phyloP scores from a whole-genome alignment of 371 early-diverging fungal genomes.

The Lichtheimia corymbifera region DNA sequence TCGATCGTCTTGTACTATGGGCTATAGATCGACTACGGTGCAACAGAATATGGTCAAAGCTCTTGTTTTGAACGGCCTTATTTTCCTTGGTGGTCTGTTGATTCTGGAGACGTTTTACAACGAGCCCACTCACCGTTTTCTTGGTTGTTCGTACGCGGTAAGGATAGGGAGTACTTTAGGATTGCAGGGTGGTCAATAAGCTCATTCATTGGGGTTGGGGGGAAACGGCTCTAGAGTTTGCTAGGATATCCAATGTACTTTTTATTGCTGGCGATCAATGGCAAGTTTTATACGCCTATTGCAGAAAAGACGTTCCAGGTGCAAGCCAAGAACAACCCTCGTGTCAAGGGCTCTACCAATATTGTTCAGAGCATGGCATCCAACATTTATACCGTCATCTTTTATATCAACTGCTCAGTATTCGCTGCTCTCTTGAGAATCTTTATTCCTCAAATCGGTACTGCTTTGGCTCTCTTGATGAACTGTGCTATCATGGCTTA shows the following conservation, averaged over 20 bases:
- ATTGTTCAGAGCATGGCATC: conserved; percentile 26
- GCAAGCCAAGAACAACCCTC: conserved; percentile 21
- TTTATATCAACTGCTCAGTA: conserved; percentile 46
- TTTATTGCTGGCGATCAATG: conserved; percentile 41
- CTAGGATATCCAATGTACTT: conserved; percentile 54
- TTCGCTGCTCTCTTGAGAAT: conserved; percentile 31
- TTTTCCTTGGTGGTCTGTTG: conserved; percentile 37
- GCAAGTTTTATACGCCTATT: conserved; percentile 43
- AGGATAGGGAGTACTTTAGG: not conserved
- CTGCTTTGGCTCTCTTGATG: conserved; percentile 32
- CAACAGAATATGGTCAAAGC: conserved; percentile 37
- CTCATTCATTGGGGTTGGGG: too few species aligned
- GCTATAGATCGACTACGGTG: conserved; percentile 35
- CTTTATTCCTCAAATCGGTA: conserved; percentile 40
- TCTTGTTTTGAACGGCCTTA: conserved; percentile 37
- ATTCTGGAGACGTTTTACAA: conserved; percentile 44
- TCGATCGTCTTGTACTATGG: not conserved
- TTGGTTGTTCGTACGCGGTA: conserved; percentile 45
- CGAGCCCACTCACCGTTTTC: conserved; percentile 24
- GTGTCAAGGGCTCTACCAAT: conserved; percentile 13
- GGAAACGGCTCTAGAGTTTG: conserved; percentile 29
- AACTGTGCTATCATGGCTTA: conserved; percentile 52
- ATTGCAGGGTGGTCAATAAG: too few species aligned
- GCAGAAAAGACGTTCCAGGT: conserved; percentile 39
- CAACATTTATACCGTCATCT: conserved; percentile 36